Evolutionary conservation across 768 basidiomycete genomes (phyloP).

Genomic region (Leccinellum rugosiceps): DNA sequence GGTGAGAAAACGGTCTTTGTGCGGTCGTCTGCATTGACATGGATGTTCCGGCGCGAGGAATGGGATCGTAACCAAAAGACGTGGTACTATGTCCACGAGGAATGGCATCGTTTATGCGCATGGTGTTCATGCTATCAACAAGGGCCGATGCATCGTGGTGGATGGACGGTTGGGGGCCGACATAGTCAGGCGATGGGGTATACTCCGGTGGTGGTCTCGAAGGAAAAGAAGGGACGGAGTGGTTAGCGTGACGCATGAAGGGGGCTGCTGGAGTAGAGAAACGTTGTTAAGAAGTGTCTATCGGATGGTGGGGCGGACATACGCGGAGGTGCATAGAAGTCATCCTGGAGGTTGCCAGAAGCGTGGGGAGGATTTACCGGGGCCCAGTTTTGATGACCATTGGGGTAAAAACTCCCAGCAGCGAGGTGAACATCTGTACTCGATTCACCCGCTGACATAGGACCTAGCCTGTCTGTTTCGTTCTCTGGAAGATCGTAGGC

Average conservation of each 20-base stretch:
- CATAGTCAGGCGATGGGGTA: slow-evolving; percentile 23
- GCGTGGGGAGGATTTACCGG: slow-evolving; percentile 3
- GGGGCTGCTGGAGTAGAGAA: slow-evolving; percentile 13
- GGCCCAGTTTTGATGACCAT: slow-evolving; percentile 6
- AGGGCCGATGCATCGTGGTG: slow-evolving; percentile 41
- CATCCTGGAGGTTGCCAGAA: slow-evolving; percentile 5
- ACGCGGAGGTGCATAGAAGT: slow-evolving; percentile 23
- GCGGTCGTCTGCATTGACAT: slow-evolving; percentile 45
- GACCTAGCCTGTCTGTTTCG: slow-evolving; percentile 5
- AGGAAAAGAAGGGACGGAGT: slow-evolving; percentile 46
- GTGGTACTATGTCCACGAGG: slow-evolving; percentile 30
- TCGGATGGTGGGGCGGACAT: slow-evolving; percentile 7
- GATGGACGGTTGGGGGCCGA: slow-evolving; percentile 34
- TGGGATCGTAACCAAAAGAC: slow-evolving; percentile 39
- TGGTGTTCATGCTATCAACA: slow-evolving; percentile 50
- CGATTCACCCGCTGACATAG: slow-evolving; percentile 3
- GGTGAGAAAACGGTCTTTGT: slow-evolving; percentile 31
- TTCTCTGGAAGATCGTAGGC: slow-evolving; percentile 28
- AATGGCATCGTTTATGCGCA: slow-evolving; percentile 48
- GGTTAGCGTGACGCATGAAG: slow-evolving; percentile 45
- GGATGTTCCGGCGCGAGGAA: slow-evolving; percentile 55
- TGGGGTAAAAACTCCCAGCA: background rate
- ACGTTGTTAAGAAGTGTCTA: slow-evolving; percentile 7
- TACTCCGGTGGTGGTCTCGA: slow-evolving; percentile 36
- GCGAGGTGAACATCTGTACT: slow-evolving; percentile 1